These are phyloP conservation scores for Heterococcus sp. DNA, from an alignment of 108 stramenopile genomes.

Conservation along the genomic window DNA sequence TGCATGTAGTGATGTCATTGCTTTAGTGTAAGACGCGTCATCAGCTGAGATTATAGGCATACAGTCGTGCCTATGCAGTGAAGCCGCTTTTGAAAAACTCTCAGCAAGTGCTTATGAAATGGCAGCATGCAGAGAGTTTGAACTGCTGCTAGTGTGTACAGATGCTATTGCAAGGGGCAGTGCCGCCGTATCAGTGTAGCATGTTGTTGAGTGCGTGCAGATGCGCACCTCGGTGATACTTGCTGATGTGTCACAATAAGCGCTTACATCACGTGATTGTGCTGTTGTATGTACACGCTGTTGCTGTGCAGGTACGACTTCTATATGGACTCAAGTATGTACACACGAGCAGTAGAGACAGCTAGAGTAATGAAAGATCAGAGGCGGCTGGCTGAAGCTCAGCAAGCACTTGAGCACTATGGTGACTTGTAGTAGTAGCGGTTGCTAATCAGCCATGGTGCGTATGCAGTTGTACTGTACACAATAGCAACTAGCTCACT, in stretches of 20 bases:
- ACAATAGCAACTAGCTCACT: no score
- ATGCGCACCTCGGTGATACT: not conserved
- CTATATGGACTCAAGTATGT: slow-evolving; percentile 25
- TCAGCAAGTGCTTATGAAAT: not conserved
- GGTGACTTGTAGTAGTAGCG: no score
- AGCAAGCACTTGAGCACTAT: no score
- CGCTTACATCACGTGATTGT: not conserved
- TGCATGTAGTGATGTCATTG: no score
- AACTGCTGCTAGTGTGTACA: not conserved
- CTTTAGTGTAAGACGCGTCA: no score
- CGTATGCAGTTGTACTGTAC: no score
- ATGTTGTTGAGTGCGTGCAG: not conserved
- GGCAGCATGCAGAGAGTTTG: not conserved
- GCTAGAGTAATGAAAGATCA: slow-evolving; percentile 41
- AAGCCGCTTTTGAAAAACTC: not conserved
- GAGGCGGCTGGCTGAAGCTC: not conserved
- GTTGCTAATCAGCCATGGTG: no score
- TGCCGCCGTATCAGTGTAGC: not conserved
- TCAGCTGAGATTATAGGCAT: not conserved
- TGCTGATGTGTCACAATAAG: not conserved
- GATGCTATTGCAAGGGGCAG: not conserved
- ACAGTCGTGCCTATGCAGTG: not conserved
- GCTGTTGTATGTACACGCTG: slow-evolving; percentile 16
- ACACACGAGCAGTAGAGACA: slow-evolving; percentile 47
- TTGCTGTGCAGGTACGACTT: slow-evolving; percentile 38